Evolutionary conservation across 129 eudicot genomes (phyloP), one percentile per base, ranked within the genome.

Genomic region (Chrysanthemum seticuspe): DNA sequence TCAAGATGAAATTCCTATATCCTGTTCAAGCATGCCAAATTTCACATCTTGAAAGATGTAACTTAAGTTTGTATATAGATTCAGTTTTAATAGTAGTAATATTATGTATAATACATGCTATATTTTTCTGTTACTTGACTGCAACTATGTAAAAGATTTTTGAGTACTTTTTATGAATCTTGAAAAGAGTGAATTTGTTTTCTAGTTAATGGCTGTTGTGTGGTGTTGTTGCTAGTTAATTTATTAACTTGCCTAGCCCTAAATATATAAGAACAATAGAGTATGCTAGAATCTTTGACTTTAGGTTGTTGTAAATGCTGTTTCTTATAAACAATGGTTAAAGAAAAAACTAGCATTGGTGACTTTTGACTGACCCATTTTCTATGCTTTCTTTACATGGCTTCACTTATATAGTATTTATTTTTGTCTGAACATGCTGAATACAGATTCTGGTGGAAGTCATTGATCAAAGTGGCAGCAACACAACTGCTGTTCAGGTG

Each of bases 361-460:
- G 65, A 19, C 34, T 59, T 59, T 40, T 1, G 47, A 40, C 47
- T 21, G 45, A 21, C 45, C 61, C 21, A 13, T 53, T 23, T 55
- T 25, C 15, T 55, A 23, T 55, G 15, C 18, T 54, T 54, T 10
- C 6, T 14, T 16, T 54, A 51, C 5, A 10, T 16, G 61, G 61
- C 25, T 10, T 44, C 44, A 27, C 44, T 16, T 18, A 9, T n/a
- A n/a, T 68, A 67, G 50, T 54, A 47, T 18, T 19, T 53, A 75
- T 4, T 76, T 48, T 55, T 63, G 56, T 51, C n/a, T 70, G 75
- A 74, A 63, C 65, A 61, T 77, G 63, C 67, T 80, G 74, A 69
- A 51, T 83, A 64, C 91, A 93, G 98, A 93, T 93, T 82, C 76
- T 93, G 75, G 97, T 93, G 79, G 97, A 93, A 88, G 92, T 87